Base-by-base conservation (phyloP, 1,284 basidiomycete species). In the Cryptococcus maquisensis region DNA sequence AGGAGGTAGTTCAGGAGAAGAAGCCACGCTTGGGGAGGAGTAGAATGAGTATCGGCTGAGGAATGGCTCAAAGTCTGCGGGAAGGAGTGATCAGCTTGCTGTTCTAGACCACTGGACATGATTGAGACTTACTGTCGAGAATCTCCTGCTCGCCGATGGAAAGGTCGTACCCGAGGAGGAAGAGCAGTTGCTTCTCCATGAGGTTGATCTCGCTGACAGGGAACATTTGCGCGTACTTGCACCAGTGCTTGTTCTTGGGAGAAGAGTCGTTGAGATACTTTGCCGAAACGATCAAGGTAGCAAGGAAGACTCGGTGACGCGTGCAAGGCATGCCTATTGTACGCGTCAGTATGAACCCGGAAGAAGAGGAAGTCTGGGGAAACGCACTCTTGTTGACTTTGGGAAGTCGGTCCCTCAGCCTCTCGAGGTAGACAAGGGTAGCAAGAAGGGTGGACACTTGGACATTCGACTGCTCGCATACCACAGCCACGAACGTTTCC, bases 241-340 rank as follows among this genome's bases (percentile, higher is more conserved):
- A 71, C 93, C 93, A 97, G 80, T 97, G 91, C 76, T 85, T 84
- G 80, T 98, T 98, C 81, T 95, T 97, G 15, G 90, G 90, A 41
- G 86, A 87, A 28, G 90, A 91, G 79, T 98, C 94, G 78, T 98
- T 97, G 69, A 98, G 84, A 77, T 98, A 98, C 79, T 98, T 98
- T 65, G 93, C 88, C 28, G 95, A 87, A 47, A 94, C 89, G 75
- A 98, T 98, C 68, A 98, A 85, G 0, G 89, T 87, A 38, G 95
- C 94, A 63, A 98, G 83, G 78, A 98, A 97, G 60, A 98, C 87
- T 47, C 95, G 87, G 75, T 97, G 94, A 49, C 90, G 84, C 5
- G 94, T 94, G 76, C 90, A 95, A 23, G 88, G 84, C 81, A 76
- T 74, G 54, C 72, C 65, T 60, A 44, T 20, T n/a, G 16, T 51